Evolutionary conservation across 768 basidiomycete species (phyloP), one percentile per base, ranked within the genome.

Genomic region (Galerina sulciceps): DNA sequence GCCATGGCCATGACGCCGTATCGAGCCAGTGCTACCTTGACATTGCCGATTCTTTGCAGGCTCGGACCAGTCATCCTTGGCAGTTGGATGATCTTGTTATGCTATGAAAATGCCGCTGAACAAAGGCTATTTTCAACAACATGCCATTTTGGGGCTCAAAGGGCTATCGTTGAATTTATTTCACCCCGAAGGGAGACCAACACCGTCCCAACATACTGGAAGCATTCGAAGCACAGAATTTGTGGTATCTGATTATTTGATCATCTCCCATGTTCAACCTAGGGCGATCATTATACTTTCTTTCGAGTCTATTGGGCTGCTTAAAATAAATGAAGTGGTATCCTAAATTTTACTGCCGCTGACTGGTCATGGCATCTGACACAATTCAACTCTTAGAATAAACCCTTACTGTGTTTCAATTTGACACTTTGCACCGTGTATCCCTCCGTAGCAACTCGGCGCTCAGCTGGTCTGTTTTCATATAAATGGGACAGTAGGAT

Each of bases 401-500:
- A 31, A 20, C 6, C 34, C 15, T 10, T 23, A n/a, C 36, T 18
- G 35, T 18, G 53, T 60, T 60, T 60, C 53, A 55, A 26, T 60
- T 38, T 60, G 59, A 55, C 59, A 55, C 31, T n/a, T 20, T 45
- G 15, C 18, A 17, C 31, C 41, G 26, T 55, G 53, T 43, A 37
- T 40, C 40, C 23, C 22, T 31, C 46, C 58, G 18, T 55, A 55
- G 53, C 48, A 60, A 54, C 53, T 50, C 53, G 36, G 59, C 59
- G 59, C 48, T 45, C 41, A 35, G 40, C 20, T 11, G 2, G 13
- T 35, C 37, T 20, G 31, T 14, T 40, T 49, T 40, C 42, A 6
- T 63, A 65, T 65, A 65, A 59, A 65, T 22, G 41, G 51, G 26
- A 26, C 20, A 23, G 38, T 8, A 23, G 38, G 26, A 35, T 38